Base-by-base conservation (phyloP, 2,329 filamentous ascomycete species). In the Paraconiothyrium brasiliense region DNA sequence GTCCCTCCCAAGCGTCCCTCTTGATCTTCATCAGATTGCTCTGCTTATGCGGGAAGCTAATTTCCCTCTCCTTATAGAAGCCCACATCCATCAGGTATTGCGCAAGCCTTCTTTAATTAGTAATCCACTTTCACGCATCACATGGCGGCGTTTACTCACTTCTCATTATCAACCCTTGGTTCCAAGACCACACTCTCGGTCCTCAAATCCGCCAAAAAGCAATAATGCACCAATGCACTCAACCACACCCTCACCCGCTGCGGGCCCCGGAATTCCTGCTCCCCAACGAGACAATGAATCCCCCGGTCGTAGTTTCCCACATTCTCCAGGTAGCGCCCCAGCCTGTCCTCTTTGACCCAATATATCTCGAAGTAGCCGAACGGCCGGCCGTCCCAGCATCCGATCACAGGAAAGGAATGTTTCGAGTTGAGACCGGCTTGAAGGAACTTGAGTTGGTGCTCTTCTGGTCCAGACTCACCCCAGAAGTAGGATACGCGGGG, bases 361-460 rank as follows among this genome's bases (percentile, higher is more conserved):
- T 99, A 99, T 37, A 99, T 86, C 81, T 99, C 95, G 75, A 99
- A 97, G 76, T 96, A 99, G 0, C 93, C 95, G 80, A 98, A 99
- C 0, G 94, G 94, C 62, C 94, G 90, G 11, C 93, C 94, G 70
- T 98, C 93, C 92, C 94, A 99, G 75, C 93, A 90, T 0, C 92
- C 95, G 63, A 98, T 94, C 0, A 90, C 93, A 0, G 95, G 95
- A 78, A 98, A 97, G 9, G 90, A 93, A 78, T 97, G 91, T 20
- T 85, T 84, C 22, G 85, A 89, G 13, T 84, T 84, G 11, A 98
- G 80, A 0, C 86, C 89, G 2, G 81, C 82, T 22, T 85, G 81
- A 3, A 99, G 82, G 63, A 97, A 96, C 1, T 85, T 80, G 70
- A 88, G 85, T 67, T 91, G 89, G 20, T 85, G 83, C 3, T 78